Base-by-base conservation (phyloP, 768 basidiomycete genomes). In the Russula lepida region DNA sequence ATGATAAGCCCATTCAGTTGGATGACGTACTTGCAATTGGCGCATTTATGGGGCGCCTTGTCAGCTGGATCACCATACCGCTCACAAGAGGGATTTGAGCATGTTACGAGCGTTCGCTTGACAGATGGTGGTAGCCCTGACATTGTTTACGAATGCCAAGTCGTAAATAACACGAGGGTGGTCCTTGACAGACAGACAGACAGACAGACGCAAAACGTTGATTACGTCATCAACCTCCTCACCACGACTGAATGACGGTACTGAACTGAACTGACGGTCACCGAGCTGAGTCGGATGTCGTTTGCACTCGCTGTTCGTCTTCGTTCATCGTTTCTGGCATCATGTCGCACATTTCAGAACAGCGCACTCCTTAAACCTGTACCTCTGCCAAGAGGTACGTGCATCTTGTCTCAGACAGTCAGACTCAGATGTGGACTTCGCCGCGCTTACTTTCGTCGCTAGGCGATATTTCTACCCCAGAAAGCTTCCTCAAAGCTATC, bases 401-500 rank as follows among this genome's bases (percentile, higher is more conserved):
- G 30, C 43, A 44, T 47, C 3, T 32, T 23, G 17, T 51, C 21
- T 15, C 23, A 3, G 4, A 23, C 30, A 9, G n/a, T n/a, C n/a
- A n/a, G n/a, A n/a, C 21, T 15, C 23, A 3, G 4, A 23, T 23
- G 6, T 17, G 12, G 7, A 13, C 4, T 3, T 30, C 35, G 7
- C 6, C 21, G 39, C 2, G 12, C 39, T 49, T 27, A 58, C 39
- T 41, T 37, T 32, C 41, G 25, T 43, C 46, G 60, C 70, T n/a
- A 85, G 84, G 77, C 37, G 63, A 72, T n/a, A 79, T 88, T 62
- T 64, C 69, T 21, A 81, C 83, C 3, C 81, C 88, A 6, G 73
- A 74, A 32, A 84, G 80, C 28, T 90, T 93, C 66, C 76, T 93
- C 65, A 81, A 81, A 60, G 80, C 84, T 28, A 89, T 93, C 64